Conservation (phyloP, 2,329 filamentous ascomycete genomes). For the Thelonectria olida region DNA sequence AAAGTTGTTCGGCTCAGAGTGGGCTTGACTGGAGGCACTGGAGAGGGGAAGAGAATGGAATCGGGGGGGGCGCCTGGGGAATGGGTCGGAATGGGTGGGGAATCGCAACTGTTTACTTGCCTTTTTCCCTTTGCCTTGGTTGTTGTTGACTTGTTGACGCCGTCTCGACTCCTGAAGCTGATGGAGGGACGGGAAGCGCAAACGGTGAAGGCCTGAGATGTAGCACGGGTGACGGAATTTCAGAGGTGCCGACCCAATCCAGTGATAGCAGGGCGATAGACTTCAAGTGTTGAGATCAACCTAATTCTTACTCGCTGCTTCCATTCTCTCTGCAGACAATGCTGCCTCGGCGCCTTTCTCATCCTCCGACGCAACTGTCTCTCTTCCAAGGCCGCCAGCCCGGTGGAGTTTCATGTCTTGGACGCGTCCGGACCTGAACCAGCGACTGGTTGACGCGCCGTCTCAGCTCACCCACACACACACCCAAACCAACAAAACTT, state of each 20-base stretch:
- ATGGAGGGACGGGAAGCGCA: neutral
- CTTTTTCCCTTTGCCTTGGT: neutral
- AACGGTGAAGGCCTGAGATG: neutral
- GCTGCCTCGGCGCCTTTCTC: too few relatives aligned
- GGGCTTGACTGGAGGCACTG: neutral
- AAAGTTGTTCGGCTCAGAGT: neutral
- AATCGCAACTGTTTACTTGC: neutral
- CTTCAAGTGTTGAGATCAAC: neutral
- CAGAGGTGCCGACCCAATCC: conserved; percentile 35
- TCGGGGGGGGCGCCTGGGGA: neutral
- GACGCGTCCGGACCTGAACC: conserved; percentile 18
- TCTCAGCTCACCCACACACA: neutral
- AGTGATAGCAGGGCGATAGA: neutral
- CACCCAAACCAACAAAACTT: neutral
- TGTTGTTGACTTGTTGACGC: neutral
- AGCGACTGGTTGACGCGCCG: conserved; percentile 15
- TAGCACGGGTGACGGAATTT: conserved; percentile 40
- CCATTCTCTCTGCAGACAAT: neutral
- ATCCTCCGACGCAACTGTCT: neutral
- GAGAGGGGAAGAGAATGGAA: neutral
- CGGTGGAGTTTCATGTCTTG: conserved; percentile 12
- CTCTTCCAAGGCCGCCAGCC: neutral
- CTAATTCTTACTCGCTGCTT: neutral
- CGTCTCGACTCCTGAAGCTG: neutral
- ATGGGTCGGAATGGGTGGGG: neutral